Base-by-base conservation (phyloP, 768 basidiomycete species). In the Lepiota subincarnata region DNA sequence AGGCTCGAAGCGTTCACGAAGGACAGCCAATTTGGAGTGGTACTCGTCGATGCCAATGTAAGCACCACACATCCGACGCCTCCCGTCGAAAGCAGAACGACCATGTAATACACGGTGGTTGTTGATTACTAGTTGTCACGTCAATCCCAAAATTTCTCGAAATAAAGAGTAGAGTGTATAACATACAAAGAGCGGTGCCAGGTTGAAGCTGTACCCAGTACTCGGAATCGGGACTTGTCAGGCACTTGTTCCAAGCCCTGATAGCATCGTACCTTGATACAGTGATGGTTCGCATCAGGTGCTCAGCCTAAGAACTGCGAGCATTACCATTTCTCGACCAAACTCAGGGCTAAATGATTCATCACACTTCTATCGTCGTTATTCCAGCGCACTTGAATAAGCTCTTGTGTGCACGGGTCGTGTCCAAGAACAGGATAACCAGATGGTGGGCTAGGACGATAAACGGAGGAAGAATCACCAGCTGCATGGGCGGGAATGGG, bases 71-170 rank as follows among this genome's bases (percentile, higher is more conserved):
- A 99, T 92, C 1, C 90, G 80, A 2, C 96, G 82, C 66, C 82
- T 82, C 10, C 96, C 96, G 11, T 81, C 78, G 64, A 97, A 98
- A 1, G 85, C 81, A 0, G 93, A 92, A n/a, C 96, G 85, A 11
- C 96, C 96, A 60, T 98, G 96, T 45, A 98, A 73, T 11, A 98
- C 91, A 18, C 96, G 82, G 68, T 96, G 89, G 65, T 98, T 98
- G 68, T 98, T 87, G 46, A 96, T 76, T 18, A 93, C 92, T 92
- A 61, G 19, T 46, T 6, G 45, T 43, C 10, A 54, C 36, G 14
- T 44, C 43, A 44, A 24, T 24, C 28, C n/a, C 20, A 31, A 26
- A 38, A 37, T 39, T 47, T 12, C 34, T 35, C 24, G 16, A 19
- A n/a, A 14, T 1, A n/a, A n/a, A n/a, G 4, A 51, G 42, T 20